Conservation (phyloP, 768 basidiomycete genomes). For the Psilocybe azurescens region DNA sequence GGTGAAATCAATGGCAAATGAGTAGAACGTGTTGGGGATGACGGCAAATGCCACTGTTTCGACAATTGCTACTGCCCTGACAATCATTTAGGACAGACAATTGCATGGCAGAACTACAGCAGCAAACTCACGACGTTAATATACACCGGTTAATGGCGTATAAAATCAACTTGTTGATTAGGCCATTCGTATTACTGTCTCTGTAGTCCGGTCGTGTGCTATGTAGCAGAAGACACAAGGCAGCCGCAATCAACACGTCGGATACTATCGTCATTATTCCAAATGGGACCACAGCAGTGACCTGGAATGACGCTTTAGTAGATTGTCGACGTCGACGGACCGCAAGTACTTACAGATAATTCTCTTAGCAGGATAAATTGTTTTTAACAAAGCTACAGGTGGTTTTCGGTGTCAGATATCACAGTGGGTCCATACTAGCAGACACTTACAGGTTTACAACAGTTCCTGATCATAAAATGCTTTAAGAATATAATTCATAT, state of each 20-base stretch:
- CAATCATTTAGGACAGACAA: background rate
- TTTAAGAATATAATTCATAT: background rate
- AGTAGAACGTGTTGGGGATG: slow-evolving; percentile 49
- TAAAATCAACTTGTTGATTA: slow-evolving; percentile 51
- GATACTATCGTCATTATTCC: slow-evolving; percentile 49
- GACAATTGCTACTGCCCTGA: slow-evolving; percentile 42
- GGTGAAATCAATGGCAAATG: slow-evolving; percentile 54
- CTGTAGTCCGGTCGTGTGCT: slow-evolving; percentile 43
- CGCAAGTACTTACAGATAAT: slow-evolving; percentile 33
- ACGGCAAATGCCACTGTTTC: slow-evolving; percentile 46
- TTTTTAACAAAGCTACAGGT: slow-evolving; percentile 39
- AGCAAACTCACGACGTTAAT: slow-evolving; percentile 48
- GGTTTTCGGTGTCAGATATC: background rate
- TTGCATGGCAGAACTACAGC: background rate
- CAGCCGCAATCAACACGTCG: slow-evolving; percentile 48
- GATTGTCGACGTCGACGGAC: background rate
- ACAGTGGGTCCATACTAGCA: background rate
- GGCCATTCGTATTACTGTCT: slow-evolving; percentile 41
- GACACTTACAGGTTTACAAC: slow-evolving; percentile 40
- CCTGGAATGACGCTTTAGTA: slow-evolving; percentile 24
- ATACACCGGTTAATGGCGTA: slow-evolving; percentile 57
- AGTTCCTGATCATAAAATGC: slow-evolving; percentile 32
- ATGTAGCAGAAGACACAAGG: slow-evolving; percentile 46
- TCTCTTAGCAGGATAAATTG: slow-evolving; percentile 40
- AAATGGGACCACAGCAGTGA: slow-evolving; percentile 47